phyloP scores from a whole-genome alignment of 768 basidiomycete species.

The Dacryopinax primogenitus region DNA sequence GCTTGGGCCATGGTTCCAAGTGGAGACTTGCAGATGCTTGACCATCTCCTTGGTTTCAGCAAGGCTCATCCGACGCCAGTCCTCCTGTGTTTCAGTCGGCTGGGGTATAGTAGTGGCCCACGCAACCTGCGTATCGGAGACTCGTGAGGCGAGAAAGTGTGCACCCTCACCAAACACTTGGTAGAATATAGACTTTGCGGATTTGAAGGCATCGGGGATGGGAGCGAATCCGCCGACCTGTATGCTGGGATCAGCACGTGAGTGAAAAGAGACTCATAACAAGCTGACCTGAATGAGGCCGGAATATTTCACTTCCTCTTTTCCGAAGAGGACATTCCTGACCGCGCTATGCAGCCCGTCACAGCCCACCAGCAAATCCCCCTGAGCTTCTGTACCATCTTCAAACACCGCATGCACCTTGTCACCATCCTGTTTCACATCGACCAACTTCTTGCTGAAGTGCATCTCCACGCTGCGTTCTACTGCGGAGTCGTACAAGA shows the following conservation, averaged over 20 bases:
- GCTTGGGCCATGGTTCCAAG: constrained; percentile 19
- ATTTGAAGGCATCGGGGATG: constrained; percentile 17
- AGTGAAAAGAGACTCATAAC: not conserved
- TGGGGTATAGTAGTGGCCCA: not conserved
- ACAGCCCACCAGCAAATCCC: constrained; percentile 34
- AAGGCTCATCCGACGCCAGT: constrained; percentile 32
- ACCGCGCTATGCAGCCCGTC: constrained; percentile 37
- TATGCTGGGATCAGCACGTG: not conserved
- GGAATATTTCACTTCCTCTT: constrained; percentile 28
- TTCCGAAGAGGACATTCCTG: constrained; percentile 29
- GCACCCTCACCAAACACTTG: constrained; percentile 31
- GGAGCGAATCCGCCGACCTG: constrained; percentile 20
- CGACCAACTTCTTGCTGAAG: constrained; percentile 28
- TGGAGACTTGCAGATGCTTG: constrained; percentile 16
- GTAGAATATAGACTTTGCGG: constrained; percentile 20
- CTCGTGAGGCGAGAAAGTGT: constrained; percentile 18
- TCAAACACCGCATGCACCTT: constrained; percentile 28
- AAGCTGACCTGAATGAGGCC: constrained; percentile 30
- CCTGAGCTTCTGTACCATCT: constrained; percentile 28
- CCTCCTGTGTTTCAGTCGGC: constrained; percentile 20
- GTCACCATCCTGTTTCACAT: constrained; percentile 24
- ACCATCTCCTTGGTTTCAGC: constrained; percentile 18
- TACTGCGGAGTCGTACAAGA: constrained; percentile 26
- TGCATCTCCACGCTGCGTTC: constrained; percentile 27
- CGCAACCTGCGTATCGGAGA: not conserved